phyloP scores from a whole-genome alignment of 139 green algal genomes.

The Haematococcus lacustris region DNA sequence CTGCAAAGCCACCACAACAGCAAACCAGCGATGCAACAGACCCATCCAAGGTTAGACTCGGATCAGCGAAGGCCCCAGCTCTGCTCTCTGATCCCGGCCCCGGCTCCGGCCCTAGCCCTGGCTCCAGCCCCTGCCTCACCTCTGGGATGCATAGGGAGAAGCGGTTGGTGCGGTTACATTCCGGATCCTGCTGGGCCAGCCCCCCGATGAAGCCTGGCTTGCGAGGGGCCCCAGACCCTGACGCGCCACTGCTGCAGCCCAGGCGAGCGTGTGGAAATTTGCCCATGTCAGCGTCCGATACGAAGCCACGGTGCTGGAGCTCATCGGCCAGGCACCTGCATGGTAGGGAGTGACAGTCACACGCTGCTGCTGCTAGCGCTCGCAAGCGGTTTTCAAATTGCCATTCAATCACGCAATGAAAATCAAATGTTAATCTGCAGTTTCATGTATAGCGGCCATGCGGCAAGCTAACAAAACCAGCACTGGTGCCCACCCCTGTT shows the following conservation, averaged over 20 bases:
- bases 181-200: not conserved
- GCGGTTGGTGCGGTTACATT: not conserved
- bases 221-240: no score
- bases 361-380: not conserved
- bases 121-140: not conserved
- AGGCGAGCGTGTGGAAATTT: not conserved
- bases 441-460: not conserved
- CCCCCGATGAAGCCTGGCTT: no score
- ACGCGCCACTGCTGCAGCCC: not conserved
- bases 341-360: not conserved
- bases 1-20: not conserved
- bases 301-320: not conserved
- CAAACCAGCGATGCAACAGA: not conserved
- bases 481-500: no score
- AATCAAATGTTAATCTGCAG: not conserved
- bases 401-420: not conserved
- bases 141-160: not conserved
- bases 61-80: not conserved
- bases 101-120: no score
- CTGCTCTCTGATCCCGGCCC: not conserved
- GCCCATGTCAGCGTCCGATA: not conserved
- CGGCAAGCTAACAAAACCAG: no score
- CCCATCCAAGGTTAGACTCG: not conserved
- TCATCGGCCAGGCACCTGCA: not conserved
- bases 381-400: not conserved